Base-by-base conservation (phyloP, 2,329 filamentous ascomycete genomes). In the Colletotrichum chlorophyti region DNA sequence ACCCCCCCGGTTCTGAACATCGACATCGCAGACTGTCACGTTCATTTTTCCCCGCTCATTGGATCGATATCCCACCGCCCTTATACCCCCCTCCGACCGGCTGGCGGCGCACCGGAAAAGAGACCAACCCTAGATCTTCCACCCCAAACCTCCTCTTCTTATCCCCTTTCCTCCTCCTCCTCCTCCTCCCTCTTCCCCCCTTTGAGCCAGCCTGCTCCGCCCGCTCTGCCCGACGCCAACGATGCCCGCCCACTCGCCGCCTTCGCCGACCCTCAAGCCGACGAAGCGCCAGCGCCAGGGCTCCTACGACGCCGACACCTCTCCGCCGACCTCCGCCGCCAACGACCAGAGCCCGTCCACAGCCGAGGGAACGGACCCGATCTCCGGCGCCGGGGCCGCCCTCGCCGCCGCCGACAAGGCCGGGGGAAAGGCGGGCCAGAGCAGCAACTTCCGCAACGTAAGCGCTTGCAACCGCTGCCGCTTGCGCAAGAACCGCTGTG, bases 391-490 rank as follows among this genome's bases (percentile, higher is more conserved):
- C 23, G 67, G 70, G 46, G 68, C 67, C 34, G 64, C 69, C 21
- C 61, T 62, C 14, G 61, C 69, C 29, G 67, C 71, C 32, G 64
- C 70, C 46, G 60, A 66, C 21, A 65, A 68, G 52, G 4, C 32
- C 19, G 67, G 66, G 48, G 69, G 69, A 47, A 85, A 83, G 66
- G 72, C 77, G 12, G 81, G 81, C 9, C 83, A 86, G 71, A 85
- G 83, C 71, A 86, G 81, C 72, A 87, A 81, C 64, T 94, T 94
- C 69, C 88, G 91, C 66, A 94, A 93, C 72, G 94, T 98, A 64
- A 96, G 91, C 72, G 94, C 94, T 54, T 98, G 94, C 76, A 97
- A 97, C 77, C 86, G 93, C 35, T 98, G 94, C 74, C 86, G 94
- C 41, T 78, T 96, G 72, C 86, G 94, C 68, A 98, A 98, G 80